Evolutionary conservation across 2,329 filamentous ascomycete genomes (phyloP).

Genomic region (Thermoascus crustaceus): DNA sequence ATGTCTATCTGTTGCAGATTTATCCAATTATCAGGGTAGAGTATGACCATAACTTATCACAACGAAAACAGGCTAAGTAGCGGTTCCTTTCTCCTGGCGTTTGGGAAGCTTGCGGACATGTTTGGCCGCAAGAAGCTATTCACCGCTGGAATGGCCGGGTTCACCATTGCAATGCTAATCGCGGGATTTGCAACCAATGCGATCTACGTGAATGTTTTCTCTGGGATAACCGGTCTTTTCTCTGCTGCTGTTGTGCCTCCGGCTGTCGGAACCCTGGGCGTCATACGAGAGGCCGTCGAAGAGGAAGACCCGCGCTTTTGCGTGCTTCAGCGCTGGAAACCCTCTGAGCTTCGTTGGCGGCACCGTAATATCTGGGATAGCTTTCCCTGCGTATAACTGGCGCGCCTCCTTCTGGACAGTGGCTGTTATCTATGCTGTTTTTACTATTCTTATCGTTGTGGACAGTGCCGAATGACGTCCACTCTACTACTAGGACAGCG

Average conservation of each 20-base stretch:
- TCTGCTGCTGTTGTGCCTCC: slow-evolving; percentile 57
- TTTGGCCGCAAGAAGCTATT: slow-evolving; percentile 58
- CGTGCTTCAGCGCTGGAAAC: slow-evolving; percentile 53
- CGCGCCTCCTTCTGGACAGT: slow-evolving; percentile 55
- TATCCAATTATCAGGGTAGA: background rate
- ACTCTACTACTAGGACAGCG: too few relatives aligned
- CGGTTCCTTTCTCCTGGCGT: slow-evolving; percentile 58
- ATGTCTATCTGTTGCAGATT: background rate
- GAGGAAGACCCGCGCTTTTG: slow-evolving; percentile 58
- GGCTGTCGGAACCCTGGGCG: slow-evolving; percentile 56
- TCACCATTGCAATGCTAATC: slow-evolving; percentile 49
- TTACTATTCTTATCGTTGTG: slow-evolving; percentile 52
- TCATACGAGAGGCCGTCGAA: slow-evolving; percentile 54
- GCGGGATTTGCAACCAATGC: slow-evolving; percentile 53
- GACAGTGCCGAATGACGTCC: slow-evolving; percentile 51
- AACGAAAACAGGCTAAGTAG: slow-evolving; percentile 43
- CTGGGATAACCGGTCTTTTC: slow-evolving; percentile 56
- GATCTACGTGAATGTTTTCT: slow-evolving; percentile 54
- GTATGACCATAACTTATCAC: too few relatives aligned
- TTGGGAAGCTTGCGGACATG: slow-evolving; percentile 58
- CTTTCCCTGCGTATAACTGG: slow-evolving; percentile 55
- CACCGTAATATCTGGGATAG: slow-evolving; percentile 55
- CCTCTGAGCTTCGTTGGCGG: slow-evolving; percentile 51
- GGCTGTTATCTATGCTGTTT: slow-evolving; percentile 54
- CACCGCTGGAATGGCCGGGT: slow-evolving; percentile 51